Percentiles rank a stretch among this genome's conserved stretches.
These are phyloP conservation scores for Lactarius hatsudake DNA, from an alignment of 768 basidiomycete genomes.

Conservation along the genomic window DNA sequence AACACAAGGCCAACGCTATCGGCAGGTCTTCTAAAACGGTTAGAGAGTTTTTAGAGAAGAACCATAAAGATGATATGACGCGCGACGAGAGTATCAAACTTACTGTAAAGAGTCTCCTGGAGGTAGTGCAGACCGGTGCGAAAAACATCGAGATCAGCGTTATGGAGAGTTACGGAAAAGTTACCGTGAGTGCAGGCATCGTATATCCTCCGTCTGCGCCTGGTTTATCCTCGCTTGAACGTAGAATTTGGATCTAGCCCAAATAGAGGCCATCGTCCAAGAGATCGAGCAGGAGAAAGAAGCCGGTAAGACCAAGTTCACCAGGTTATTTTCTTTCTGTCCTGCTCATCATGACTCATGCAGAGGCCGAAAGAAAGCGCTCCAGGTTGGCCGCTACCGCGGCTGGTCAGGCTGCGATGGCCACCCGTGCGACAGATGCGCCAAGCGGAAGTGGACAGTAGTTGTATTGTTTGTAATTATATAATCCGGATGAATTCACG, in stretches of 20 bases:
- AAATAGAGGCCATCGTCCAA: conserved; percentile 89
- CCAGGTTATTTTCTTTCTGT: neutral
- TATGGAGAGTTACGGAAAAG: conserved; percentile 93
- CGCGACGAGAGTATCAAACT: conserved; percentile 92
- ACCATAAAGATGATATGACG: conserved; percentile 86
- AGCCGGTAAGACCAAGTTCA: conserved; percentile 54
- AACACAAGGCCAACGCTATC: conserved; percentile 85
- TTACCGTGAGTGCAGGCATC: conserved; percentile 60
- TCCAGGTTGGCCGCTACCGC: conserved; percentile 88
- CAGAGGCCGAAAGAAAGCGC: conserved; percentile 95
- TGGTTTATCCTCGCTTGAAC: neutral
- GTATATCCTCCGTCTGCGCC: neutral
- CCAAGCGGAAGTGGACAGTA: conserved; percentile 37
- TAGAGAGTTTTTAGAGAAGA: conserved; percentile 97
- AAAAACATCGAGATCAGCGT: conserved; percentile 99
- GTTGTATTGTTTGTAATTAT: conserved; percentile 20
- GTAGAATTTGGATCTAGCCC: conserved; percentile 79
- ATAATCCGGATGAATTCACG: neutral
- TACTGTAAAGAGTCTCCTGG: conserved; percentile 91
- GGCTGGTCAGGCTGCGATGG: conserved; percentile 87
- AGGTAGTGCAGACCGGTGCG: conserved; percentile 99
- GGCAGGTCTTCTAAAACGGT: conserved; percentile 98
- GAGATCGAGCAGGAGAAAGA: conserved; percentile 98
- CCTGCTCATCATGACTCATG: conserved; percentile 18
- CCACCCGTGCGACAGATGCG: conserved; percentile 48